phyloP scores from a whole-genome alignment of 2,329 filamentous ascomycete species.

The Neospermospora avenae region DNA sequence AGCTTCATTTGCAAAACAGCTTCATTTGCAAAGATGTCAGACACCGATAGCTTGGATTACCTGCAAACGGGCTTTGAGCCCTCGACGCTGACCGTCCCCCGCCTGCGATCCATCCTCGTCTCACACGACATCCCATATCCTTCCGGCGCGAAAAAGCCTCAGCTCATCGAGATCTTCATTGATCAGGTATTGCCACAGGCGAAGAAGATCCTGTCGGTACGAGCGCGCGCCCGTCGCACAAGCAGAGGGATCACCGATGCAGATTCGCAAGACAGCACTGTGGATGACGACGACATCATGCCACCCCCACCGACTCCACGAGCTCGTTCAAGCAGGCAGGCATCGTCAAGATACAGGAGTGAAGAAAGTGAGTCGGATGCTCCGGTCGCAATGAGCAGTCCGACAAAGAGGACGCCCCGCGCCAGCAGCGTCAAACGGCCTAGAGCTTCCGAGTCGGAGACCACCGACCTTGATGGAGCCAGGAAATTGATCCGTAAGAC shows the following conservation, averaged over 20 bases:
- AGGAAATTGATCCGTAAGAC: conserved; percentile 48
- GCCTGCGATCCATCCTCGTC: conserved; percentile 86
- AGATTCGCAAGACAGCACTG: conserved; percentile 58
- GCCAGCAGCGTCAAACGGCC: conserved; percentile 49
- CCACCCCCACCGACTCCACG: conserved; percentile 49
- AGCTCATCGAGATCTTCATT: conserved; percentile 82
- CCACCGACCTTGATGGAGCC: conserved; percentile 40
- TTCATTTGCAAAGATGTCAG: conserved; percentile 47
- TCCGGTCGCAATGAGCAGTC: conserved; percentile 41
- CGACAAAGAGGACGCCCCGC: conserved; percentile 53
- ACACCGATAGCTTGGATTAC: conserved; percentile 71
- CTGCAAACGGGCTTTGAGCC: conserved; percentile 86
- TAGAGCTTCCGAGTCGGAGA: conserved; percentile 50
- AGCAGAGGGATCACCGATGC: conserved; percentile 78
- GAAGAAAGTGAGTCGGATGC: conserved; percentile 48
- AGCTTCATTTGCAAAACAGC: background rate
- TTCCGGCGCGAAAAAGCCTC: conserved; percentile 84
- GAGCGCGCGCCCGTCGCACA: conserved; percentile 77
- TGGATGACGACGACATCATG: conserved; percentile 51
- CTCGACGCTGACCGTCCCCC: conserved; percentile 76
- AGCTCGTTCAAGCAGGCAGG: conserved; percentile 53
- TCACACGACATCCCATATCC: conserved; percentile 84
- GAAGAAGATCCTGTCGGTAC: conserved; percentile 69
- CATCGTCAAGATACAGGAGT: conserved; percentile 48
- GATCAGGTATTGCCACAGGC: conserved; percentile 75